These are phyloP conservation scores for Candida berthetii DNA, from an alignment of 805 yeast species.

Conservation along the genomic window DNA sequence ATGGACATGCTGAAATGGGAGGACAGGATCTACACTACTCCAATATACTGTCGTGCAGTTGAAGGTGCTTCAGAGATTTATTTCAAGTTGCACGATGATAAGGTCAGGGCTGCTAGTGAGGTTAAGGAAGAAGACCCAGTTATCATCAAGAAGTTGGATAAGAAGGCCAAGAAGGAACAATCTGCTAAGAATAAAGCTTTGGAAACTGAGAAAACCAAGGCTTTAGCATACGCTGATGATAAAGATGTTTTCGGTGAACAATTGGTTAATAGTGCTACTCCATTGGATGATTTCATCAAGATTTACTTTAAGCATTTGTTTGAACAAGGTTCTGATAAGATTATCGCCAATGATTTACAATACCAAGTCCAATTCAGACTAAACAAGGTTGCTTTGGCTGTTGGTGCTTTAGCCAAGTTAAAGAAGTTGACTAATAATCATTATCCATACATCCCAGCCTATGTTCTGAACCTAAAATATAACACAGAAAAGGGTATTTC, in stretches of 20 bases:
- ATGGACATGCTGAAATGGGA: slow-evolving; percentile 78
- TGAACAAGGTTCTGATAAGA: slow-evolving; percentile 38
- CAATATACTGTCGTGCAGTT: slow-evolving; percentile 66
- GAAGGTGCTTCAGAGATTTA: slow-evolving; percentile 57
- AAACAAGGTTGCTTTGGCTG: slow-evolving; percentile 18
- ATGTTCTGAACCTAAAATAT: slow-evolving; percentile 14
- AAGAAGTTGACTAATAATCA: slow-evolving; percentile 12
- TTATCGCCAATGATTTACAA: slow-evolving; percentile 11
- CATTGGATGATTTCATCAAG: slow-evolving; percentile 37
- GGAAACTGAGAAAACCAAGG: slow-evolving; percentile 42
- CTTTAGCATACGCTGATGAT: slow-evolving; percentile 37
- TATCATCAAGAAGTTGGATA: slow-evolving; percentile 26
- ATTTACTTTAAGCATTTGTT: slow-evolving; percentile 32
- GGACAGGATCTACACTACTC: slow-evolving; percentile 61
- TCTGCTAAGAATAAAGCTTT: slow-evolving; percentile 46
- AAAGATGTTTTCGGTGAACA: slow-evolving; percentile 55
- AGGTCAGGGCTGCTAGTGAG: slow-evolving; percentile 4
- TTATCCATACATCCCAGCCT: slow-evolving; percentile 12
- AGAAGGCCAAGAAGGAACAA: slow-evolving; percentile 53
- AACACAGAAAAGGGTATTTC: slow-evolving; percentile 14
- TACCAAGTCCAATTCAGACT: slow-evolving; percentile 12
- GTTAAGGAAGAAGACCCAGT: slow-evolving; percentile 8
- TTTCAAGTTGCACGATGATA: slow-evolving; percentile 28
- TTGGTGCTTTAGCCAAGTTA: slow-evolving; percentile 14
- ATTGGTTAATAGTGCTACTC: slow-evolving; percentile 25